Evolutionary conservation across 495 filamentous ascomycete species (phyloP), one percentile per base, ranked within the genome.

Genomic region (Aspergillus ellipticus): DNA sequence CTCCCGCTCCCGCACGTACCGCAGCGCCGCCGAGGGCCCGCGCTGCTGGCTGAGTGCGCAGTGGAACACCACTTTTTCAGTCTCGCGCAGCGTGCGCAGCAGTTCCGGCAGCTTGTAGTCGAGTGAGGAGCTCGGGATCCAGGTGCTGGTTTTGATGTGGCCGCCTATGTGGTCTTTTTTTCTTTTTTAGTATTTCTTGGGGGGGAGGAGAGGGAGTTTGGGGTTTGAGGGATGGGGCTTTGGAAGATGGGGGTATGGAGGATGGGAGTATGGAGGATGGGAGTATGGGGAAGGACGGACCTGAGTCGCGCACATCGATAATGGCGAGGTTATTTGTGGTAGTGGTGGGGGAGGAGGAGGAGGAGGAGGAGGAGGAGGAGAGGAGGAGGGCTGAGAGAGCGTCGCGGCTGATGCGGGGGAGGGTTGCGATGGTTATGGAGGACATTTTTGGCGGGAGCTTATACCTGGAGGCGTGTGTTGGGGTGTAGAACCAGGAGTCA

Each of bases 111-210:
- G 80, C 55, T 78, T 83, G 67, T 83, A 78, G 64, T 95, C 89
- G 29, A 96, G 82, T 3, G 80, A 79, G 33, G 68, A 73, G 53
- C 82, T 89, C 6, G 95, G 92, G 35, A 89, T 80, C 77, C 96
- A 89, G 31, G 78, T 80, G 17, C 87, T 89, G 33, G 73, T 68
- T 48, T 52, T 55, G 55, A 98, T 98, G 76, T 98, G 94, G 55
- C 94, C 94, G 63, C 94, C 94, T 52, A 97, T 79, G 74, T 95
- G 87, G 66, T 98, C 94, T 89, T n/a, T n/a, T n/a, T n/a, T n/a
- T n/a, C n/a, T n/a, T n/a, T n/a, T n/a, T n/a, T n/a, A n/a, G n/a
- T n/a, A n/a, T n/a, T n/a, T n/a, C n/a, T n/a, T n/a, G n/a, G n/a
- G n/a, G n/a, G n/a, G n/a, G n/a, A n/a, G n/a, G n/a, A n/a, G n/a